Base-by-base conservation (phyloP, 306 rosid genomes). In the Ammopiptanthus mongolicus region DNA sequence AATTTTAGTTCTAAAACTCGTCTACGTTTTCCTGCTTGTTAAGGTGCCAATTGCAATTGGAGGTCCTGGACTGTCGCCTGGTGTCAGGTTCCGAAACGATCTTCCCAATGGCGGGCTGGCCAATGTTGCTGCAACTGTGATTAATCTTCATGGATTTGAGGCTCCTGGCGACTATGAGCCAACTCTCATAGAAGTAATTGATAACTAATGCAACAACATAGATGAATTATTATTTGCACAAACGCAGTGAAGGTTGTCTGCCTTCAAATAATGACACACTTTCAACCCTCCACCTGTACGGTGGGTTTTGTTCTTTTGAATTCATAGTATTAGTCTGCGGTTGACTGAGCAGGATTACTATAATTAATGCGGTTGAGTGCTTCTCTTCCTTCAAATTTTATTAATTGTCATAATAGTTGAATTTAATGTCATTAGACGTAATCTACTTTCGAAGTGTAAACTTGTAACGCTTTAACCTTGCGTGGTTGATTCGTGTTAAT, bases 11-110 rank as follows among this genome's bases (percentile, higher is more conserved):
- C 55, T 47, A 48, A 80, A 42, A 4, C 28, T 58, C 34, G 42
- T 14, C 2, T 33, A 17, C n/a, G 18, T 74, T 52, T 73, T 34
- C 13, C 1, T 77, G 51, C 8, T 83, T 71, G 23, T 69, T 55
- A 23, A 96, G 99, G 99, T 96, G 62, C 98, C 98, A 6, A 56
- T 96, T 83, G 99, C 99, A 8, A 96, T 96, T 42, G 99, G 98
- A 78, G 99, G 99, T 6, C 97, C 98, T 6, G 99, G 99, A 60
- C 87, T 96, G 51, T 29, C 85, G 12, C 74, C 91, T n/a, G 94
- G 96, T 5, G 92, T 85, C 19, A 66, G 78, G 55, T 96, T 92
- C 89, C 85, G 96, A 39, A 87, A 47, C 8, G 97, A 96, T 83
- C 75, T 92, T 63, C 98, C 98, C 3, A 12, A 13, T 0, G 98